These are phyloP conservation scores for Pestalotiopsis sp. DNA, from an alignment of 2,329 filamentous ascomycete species.

Conservation along the genomic window DNA sequence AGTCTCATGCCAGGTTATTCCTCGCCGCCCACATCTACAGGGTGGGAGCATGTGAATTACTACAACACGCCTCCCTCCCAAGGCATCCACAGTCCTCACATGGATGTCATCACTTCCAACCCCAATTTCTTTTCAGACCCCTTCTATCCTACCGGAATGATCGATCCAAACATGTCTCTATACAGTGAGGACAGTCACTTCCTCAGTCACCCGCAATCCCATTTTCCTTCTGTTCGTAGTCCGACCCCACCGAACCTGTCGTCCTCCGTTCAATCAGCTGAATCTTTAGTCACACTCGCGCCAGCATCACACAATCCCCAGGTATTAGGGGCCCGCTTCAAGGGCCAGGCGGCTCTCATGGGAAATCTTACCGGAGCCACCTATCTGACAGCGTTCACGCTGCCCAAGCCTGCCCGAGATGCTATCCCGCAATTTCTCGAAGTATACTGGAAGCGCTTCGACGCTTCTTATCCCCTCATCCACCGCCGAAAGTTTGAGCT, in stretches of 20 bases:
- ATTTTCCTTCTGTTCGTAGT: slow-evolving; percentile 50
- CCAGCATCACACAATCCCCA: slow-evolving; percentile 40
- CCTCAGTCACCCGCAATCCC: slow-evolving; percentile 39
- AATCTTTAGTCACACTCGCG: slow-evolving; percentile 50
- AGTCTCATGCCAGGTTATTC: slow-evolving; percentile 19
- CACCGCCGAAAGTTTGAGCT: slow-evolving; percentile 49
- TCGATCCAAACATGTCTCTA: slow-evolving; percentile 40
- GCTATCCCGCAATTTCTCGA: slow-evolving; percentile 53
- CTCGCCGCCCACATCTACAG: slow-evolving; percentile 25
- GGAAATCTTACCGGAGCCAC: slow-evolving; percentile 36
- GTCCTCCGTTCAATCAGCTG: slow-evolving; percentile 47
- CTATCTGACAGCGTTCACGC: slow-evolving; percentile 39
- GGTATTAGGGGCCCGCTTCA: slow-evolving; percentile 42
- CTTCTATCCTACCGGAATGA: slow-evolving; percentile 26
- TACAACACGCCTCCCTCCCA: slow-evolving; percentile 20
- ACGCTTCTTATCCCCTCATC: slow-evolving; percentile 51
- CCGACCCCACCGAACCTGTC: slow-evolving; percentile 48
- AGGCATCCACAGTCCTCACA: slow-evolving; percentile 21
- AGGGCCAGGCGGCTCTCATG: slow-evolving; percentile 38
- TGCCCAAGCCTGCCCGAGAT: slow-evolving; percentile 39
- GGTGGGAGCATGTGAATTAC: slow-evolving; percentile 20
- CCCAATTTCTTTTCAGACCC: slow-evolving; percentile 30
- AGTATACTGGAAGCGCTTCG: slow-evolving; percentile 56
- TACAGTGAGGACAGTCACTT: slow-evolving; percentile 33
- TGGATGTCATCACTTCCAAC: slow-evolving; percentile 29